Conservation (phyloP, 345 rosid species). For the Mallotus nudiflorus region DNA sequence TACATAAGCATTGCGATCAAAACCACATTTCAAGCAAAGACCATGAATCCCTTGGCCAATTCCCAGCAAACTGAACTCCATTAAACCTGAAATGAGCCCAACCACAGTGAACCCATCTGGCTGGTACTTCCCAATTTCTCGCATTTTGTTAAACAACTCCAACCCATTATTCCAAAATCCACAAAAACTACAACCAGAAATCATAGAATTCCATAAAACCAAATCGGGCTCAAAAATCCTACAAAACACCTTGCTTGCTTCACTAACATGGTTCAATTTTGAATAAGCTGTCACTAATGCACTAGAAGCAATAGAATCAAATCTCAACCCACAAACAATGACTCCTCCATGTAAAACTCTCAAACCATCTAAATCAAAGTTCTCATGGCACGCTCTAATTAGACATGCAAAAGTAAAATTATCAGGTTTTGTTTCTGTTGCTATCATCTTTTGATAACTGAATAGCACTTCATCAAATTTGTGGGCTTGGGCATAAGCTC, state of each 20-base stretch:
- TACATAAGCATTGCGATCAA: constrained; percentile 55
- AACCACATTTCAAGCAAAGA: constrained; percentile 58
- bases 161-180: constrained; percentile 56
- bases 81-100: constrained; percentile 55
- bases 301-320: constrained; percentile 58
- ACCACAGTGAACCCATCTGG: constrained; percentile 79
- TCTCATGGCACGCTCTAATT: constrained; percentile 59
- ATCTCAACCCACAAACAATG: constrained; percentile 52
- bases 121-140: constrained; percentile 29
- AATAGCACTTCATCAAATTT: constrained; percentile 33
- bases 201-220: constrained; percentile 79
- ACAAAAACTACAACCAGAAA: constrained; percentile 58
- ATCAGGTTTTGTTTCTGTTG: constrained; percentile 54
- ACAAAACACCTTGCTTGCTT: constrained; percentile 58
- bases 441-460: constrained; percentile 51
- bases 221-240: constrained; percentile 59
- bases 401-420: constrained; percentile 75
- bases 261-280: constrained; percentile 44
- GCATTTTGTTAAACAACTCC: constrained; percentile 54
- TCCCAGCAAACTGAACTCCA: constrained; percentile 37
- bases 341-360: constrained; percentile 59
- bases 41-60: constrained; percentile 69
- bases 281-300: constrained; percentile 72
- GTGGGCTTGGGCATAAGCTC: constrained; percentile 59
- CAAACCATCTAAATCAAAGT: constrained; percentile 40